Percentiles rank a stretch among this genome's conserved stretches.
These are phyloP conservation scores for Leishmania turanica DNA, from an alignment of 208 protist genomes.

Conservation along the genomic window DNA sequence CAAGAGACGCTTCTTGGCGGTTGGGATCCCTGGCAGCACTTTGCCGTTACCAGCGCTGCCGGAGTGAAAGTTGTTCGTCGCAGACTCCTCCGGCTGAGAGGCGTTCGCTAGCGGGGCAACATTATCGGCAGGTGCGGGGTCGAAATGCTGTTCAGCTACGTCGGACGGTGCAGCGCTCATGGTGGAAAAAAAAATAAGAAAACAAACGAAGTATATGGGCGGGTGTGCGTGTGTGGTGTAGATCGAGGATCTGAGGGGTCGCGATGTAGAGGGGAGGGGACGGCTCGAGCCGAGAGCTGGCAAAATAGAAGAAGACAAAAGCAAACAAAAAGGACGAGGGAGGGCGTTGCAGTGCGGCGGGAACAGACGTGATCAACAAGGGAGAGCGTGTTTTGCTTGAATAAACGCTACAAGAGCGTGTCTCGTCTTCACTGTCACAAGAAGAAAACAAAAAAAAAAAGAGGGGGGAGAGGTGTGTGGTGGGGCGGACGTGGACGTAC, in stretches of 20 bases:
- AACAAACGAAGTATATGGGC: not conserved
- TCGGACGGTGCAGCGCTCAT: conserved; percentile 16
- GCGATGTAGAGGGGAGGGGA: not conserved
- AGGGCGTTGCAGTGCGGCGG: not conserved
- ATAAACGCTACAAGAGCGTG: not conserved
- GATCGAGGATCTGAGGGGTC: not conserved
- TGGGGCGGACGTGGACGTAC: conserved; percentile 2
- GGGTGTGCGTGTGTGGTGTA: not conserved
- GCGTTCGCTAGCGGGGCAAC: conserved; percentile 1
- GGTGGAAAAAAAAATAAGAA: not conserved
- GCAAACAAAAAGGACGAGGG: not conserved
- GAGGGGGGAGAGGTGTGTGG: not conserved
- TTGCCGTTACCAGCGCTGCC: not conserved
- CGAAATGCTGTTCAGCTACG: conserved; percentile 12
- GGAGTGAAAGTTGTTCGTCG: not conserved
- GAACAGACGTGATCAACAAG: not conserved
- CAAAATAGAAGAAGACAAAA: not conserved
- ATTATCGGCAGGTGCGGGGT: conserved; percentile 6
- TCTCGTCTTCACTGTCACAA: conserved; percentile 7
- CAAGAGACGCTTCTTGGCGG: conserved; percentile 40
- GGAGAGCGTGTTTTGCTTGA: not conserved
- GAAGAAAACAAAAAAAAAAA: too few species aligned
- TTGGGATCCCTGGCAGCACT: not conserved
- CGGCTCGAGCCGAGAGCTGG: not conserved
- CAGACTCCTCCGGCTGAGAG: not conserved